Evolutionary conservation across 2,329 filamentous ascomycete species (phyloP), one percentile per base, ranked within the genome.

Genomic region (Aspergillus latus): DNA sequence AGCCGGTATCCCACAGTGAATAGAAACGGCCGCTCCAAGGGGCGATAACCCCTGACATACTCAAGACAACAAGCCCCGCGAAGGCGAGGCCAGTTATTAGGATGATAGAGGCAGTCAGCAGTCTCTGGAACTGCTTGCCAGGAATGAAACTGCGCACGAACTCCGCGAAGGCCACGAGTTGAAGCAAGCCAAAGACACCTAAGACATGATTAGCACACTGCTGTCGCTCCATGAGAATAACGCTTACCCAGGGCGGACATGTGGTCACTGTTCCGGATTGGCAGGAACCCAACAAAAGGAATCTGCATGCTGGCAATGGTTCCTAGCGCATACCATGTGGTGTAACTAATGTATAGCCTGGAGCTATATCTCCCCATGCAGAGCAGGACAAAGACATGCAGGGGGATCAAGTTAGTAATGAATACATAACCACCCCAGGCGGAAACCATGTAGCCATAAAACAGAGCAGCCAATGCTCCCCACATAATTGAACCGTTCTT

Each of bases 391-490:
- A 99, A 92, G 6, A 90, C 87, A 76, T 99, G 94, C 64, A 99
- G 84, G 37, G 94, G 94, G 58, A 99, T 86, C 76, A 99, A 80
- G 74, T 96, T 97, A 59, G 95, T 99, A 72, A 99, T 99, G 84
- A 99, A 99, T 69, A 96, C 94, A 75, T 99, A 99, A 71, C 94
- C 94, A 82, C 94, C 94, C 94, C 94, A 99, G 15, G 95, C 96
- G 48, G 93, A 94, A 62, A 99, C 94, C 94, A 99, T 99, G 85
- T 99, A 99, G 70, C 94, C 94, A 77, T 99, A 99, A 79, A 95
- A 97, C 54, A 99, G 82, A 43, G 94, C 94, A 66, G 92, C 94
- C 61, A 97, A 81, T 37, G 90, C 92, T 66, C 92, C 93, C 93
- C 93, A 99, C 76, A 97, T 89, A 74, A 96, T 92, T 49, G 94